These are phyloP conservation scores for Cardiospermum halicacabum DNA, from an alignment of 345 rosid species.

Conservation along the genomic window DNA sequence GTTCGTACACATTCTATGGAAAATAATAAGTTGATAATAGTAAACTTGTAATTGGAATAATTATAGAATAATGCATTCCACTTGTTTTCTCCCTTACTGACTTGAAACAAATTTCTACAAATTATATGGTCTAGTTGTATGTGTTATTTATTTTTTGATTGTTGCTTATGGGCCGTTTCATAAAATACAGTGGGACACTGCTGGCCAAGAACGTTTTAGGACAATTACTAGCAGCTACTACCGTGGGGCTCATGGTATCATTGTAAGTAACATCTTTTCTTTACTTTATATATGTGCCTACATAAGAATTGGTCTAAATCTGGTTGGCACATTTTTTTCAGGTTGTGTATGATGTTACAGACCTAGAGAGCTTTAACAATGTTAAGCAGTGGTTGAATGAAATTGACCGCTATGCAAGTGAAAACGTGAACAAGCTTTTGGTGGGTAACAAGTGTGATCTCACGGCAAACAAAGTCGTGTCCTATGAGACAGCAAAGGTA, in stretches of 20 bases:
- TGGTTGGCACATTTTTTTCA: conserved; percentile 19
- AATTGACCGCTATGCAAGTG: conserved; percentile 72
- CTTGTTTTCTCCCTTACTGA: background rate
- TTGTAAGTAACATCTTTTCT: conserved; percentile 31
- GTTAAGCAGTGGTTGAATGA: conserved; percentile 79
- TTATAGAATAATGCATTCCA: background rate
- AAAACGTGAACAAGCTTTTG: conserved; percentile 70
- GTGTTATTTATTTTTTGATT: background rate
- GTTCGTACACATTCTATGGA: background rate
- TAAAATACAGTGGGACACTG: conserved; percentile 69
- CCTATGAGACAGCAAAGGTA: conserved; percentile 68
- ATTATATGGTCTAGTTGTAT: background rate
- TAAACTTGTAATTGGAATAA: no score
- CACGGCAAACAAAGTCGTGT: conserved; percentile 58
- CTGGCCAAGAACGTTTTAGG: conserved; percentile 80
- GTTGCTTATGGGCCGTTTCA: conserved; percentile 2
- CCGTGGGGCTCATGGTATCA: conserved; percentile 79
- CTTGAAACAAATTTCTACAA: background rate
- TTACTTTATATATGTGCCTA: background rate
- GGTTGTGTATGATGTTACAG: conserved; percentile 76
- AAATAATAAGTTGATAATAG: no score
- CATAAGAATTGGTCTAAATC: conserved; percentile 1
- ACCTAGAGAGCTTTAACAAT: conserved; percentile 75
- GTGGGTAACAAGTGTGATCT: conserved; percentile 77
- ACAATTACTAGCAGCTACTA: conserved; percentile 84